These are phyloP conservation scores for Sequoiadendron giganteum DNA, from an alignment of 75 land plant species.

Conservation along the genomic window DNA sequence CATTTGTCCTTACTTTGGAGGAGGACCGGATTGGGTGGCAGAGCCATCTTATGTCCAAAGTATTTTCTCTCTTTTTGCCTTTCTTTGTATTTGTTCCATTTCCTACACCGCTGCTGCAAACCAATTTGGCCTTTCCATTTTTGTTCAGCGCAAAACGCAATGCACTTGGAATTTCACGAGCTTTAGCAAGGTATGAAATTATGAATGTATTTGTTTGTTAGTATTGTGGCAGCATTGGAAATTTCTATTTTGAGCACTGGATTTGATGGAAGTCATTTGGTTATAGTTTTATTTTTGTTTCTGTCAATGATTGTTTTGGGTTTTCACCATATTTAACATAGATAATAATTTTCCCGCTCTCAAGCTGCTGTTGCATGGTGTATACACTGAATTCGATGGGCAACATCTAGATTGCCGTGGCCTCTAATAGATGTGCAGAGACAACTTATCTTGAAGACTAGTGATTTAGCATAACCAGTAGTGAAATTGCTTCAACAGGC, in stretches of 20 bases:
- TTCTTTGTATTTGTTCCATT: not conserved
- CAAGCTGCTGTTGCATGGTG: not conserved
- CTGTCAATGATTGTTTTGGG: not conserved
- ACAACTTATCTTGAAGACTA: not conserved
- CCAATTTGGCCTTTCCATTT: not conserved
- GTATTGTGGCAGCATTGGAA: not conserved
- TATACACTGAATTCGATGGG: not conserved
- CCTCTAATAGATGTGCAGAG: not conserved
- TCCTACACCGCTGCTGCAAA: not conserved
- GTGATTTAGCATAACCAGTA: not conserved
- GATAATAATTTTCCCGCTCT: not conserved
- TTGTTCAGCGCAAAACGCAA: not conserved
- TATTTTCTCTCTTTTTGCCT: not conserved
- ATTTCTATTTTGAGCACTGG: not conserved
- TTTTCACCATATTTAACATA: not conserved
- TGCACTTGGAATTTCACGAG: not conserved
- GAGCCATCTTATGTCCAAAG: not conserved
- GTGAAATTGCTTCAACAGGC: not conserved
- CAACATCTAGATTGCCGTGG: not conserved
- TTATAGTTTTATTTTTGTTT: not conserved
- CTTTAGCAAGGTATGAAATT: conserved; percentile 4
- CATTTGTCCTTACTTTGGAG: not conserved
- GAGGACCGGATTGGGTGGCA: conserved; percentile 4
- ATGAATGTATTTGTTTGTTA: not conserved
- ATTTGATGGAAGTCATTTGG: not conserved